A percentile compares a stretch with the other conserved stretches of the same genome.
Conservation (phyloP, 495 filamentous ascomycete genomes). For the Talaromyces stipitatus region DNA sequence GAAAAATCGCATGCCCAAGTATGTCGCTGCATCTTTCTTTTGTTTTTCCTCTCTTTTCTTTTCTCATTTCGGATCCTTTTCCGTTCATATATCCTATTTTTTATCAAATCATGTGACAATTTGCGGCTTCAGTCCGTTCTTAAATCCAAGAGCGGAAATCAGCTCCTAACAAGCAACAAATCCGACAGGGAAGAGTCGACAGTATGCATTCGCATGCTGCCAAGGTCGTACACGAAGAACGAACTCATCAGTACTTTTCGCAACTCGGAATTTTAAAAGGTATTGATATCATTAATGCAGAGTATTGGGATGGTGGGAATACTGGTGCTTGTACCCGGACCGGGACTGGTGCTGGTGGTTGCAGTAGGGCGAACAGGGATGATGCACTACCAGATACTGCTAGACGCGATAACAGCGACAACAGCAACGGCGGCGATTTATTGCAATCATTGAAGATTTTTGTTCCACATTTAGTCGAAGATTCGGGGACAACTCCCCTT, state of each 20-base stretch:
- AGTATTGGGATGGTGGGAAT: not conserved
- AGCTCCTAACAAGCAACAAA: not conserved
- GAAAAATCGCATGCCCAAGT: not conserved
- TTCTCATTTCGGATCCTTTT: not conserved
- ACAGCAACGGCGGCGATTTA: not conserved
- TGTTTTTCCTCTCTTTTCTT: too few species aligned
- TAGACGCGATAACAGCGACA: too few species aligned
- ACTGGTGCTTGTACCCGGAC: not conserved
- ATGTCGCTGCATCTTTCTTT: not conserved
- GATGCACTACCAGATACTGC: not conserved
- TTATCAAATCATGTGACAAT: not conserved
- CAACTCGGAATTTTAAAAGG: not conserved
- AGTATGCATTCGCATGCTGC: conserved; percentile 11
- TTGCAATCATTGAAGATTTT: not conserved
- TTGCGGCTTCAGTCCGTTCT: too few species aligned
- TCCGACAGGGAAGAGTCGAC: not conserved
- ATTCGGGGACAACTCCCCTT: conserved; percentile 8
- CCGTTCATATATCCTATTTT: too few species aligned
- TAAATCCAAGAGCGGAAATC: too few species aligned
- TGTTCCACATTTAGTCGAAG: not conserved
- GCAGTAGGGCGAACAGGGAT: not conserved
- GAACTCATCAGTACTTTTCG: conserved; percentile 8
- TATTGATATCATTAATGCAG: not conserved
- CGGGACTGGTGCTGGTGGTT: not conserved
- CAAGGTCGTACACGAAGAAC: conserved; percentile 15